Conservation (phyloP, 306 rosid genomes). For the Trifolium fragiferum region DNA sequence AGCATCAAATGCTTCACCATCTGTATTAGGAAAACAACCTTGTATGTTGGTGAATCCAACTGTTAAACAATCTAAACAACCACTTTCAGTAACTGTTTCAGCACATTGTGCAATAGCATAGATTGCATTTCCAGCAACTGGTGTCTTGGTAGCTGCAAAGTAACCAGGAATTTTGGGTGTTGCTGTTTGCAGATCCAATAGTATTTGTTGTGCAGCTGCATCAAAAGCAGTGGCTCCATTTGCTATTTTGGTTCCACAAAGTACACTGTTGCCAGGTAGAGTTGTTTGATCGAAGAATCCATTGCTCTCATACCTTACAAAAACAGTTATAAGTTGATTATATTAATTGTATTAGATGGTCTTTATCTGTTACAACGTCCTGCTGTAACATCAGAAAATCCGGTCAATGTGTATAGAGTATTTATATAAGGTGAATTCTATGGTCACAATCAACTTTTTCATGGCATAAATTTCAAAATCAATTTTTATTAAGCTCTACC, state of each 20-base stretch:
- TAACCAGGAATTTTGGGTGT: slow-evolving; percentile 49
- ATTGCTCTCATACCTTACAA: slow-evolving; percentile 43
- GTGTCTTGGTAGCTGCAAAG: slow-evolving; percentile 53
- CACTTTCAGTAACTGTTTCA: slow-evolving; percentile 44
- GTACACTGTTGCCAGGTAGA: slow-evolving; percentile 39
- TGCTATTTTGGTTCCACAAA: slow-evolving; percentile 43
- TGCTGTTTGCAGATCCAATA: slow-evolving; percentile 41
- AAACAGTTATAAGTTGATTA: no score
- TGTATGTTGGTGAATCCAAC: slow-evolving; percentile 43
- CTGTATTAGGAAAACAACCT: slow-evolving; percentile 54
- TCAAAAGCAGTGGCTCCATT: slow-evolving; percentile 27
- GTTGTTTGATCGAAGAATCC: slow-evolving; percentile 49
- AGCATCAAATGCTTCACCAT: slow-evolving; percentile 61
- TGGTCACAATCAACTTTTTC: no score
- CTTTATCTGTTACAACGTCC: no score
- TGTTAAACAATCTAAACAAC: slow-evolving; percentile 46
- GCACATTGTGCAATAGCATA: slow-evolving; percentile 72
- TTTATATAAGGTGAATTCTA: no score
- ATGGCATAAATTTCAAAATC: no score
- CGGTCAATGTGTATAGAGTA: no score
- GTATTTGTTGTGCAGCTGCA: slow-evolving; percentile 28
- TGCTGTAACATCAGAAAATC: no score
- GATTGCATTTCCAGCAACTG: slow-evolving; percentile 44
- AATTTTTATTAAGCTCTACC: no score
- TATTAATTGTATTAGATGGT: no score